phyloP scores from a whole-genome alignment of 257 asterid species.

The Hygrophila difformis region DNA sequence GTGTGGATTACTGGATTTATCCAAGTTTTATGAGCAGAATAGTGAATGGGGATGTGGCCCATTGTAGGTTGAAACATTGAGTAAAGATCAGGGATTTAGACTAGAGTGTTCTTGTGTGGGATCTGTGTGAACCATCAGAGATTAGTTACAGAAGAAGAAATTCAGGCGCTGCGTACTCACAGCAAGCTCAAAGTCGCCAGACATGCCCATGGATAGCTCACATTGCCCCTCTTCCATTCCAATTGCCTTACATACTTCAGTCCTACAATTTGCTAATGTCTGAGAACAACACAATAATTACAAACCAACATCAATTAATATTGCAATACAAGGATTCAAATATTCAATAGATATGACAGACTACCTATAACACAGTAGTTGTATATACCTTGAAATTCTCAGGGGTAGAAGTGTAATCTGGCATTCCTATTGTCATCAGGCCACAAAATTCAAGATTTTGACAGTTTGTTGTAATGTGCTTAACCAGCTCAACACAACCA shows the following conservation, averaged over 20 bases:
- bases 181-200: slow-evolving; percentile 92
- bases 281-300: slow-evolving; percentile 24
- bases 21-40: not conserved
- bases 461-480: slow-evolving; percentile 50
- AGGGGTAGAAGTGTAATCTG: slow-evolving; percentile 95
- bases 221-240: slow-evolving; percentile 67
- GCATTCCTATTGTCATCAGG: slow-evolving; percentile 96
- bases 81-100: too few species aligned
- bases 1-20: not conserved
- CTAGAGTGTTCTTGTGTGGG: not conserved
- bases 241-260: slow-evolving; percentile 64
- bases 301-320: slow-evolving; percentile 11
- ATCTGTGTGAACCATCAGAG: not conserved
- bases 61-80: too few species aligned
- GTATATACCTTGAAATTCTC: slow-evolving; percentile 77
- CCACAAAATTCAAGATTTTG: slow-evolving; percentile 87
- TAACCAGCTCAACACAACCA: slow-evolving; percentile 62
- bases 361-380: slow-evolving; percentile 1
- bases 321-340: too few species aligned
- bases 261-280: slow-evolving; percentile 77
- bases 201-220: slow-evolving; percentile 98
- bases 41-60: too few species aligned
- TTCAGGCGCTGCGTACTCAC: slow-evolving; percentile 35
- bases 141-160: not conserved
- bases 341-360: not conserved